phyloP scores from a whole-genome alignment of 805 yeast species.

The Candida takata region DNA sequence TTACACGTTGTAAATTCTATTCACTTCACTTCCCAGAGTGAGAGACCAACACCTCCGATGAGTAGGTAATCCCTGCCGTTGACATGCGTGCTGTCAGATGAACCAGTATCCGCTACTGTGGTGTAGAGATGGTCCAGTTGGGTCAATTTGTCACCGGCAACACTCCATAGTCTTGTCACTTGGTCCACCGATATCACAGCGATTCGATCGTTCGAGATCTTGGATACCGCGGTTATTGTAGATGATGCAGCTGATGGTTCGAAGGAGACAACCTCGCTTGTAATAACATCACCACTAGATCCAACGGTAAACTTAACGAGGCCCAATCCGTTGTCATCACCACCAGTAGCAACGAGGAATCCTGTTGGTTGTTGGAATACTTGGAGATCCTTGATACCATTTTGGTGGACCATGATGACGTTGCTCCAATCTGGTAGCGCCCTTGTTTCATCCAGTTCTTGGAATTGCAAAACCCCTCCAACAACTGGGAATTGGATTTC shows the following conservation, averaged over 20 bases:
- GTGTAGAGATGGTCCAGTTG: slow-evolving; percentile 47
- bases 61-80: slow-evolving; percentile 30
- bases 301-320: slow-evolving; percentile 31
- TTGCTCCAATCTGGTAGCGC: slow-evolving; percentile 24
- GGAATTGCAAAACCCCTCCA: slow-evolving; percentile 6
- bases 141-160: slow-evolving; percentile 21
- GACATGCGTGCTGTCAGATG: slow-evolving; percentile 37
- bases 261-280: slow-evolving; percentile 28
- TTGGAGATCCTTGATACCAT: slow-evolving; percentile 67
- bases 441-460: not conserved
- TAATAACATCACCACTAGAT: slow-evolving; percentile 6
- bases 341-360: slow-evolving; percentile 60
- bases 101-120: slow-evolving; percentile 88
- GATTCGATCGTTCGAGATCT: slow-evolving; percentile 28
- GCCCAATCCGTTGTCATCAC: slow-evolving; percentile 81
- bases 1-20: not conserved
- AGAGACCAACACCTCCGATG: slow-evolving; percentile 82
- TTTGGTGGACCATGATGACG: slow-evolving; percentile 66
- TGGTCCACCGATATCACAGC: slow-evolving; percentile 83
- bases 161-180: slow-evolving; percentile 56
- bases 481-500: slow-evolving; percentile 18
- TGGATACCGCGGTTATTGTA: slow-evolving; percentile 63
- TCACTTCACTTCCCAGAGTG: slow-evolving; percentile 35
- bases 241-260: slow-evolving; percentile 70
- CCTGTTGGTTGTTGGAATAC: slow-evolving; percentile 15